A percentile compares a stretch with the other conserved stretches of the same genome.
Evolutionary conservation across 1,139 yeast genomes (phyloP).

Genomic region (Candida gigantensis): DNA sequence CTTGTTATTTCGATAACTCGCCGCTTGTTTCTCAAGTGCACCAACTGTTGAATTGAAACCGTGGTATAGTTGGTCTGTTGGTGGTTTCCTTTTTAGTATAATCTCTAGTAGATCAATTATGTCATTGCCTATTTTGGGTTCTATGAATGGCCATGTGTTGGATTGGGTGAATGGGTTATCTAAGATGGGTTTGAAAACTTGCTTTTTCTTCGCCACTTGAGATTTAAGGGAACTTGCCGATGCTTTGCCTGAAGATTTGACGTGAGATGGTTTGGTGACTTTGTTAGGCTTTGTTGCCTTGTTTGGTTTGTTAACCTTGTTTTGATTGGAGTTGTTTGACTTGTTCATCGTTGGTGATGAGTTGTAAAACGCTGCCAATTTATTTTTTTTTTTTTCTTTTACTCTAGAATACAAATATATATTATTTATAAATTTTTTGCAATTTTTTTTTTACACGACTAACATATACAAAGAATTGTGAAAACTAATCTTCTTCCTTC

Average conservation of each 20-base stretch:
- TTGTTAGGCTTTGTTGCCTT: neutral
- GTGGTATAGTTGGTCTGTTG: constrained; percentile 34
- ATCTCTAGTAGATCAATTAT: constrained; percentile 43
- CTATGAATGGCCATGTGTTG: constrained; percentile 52
- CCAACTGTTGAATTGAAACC: constrained; percentile 61
- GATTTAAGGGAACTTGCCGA: constrained; percentile 44
- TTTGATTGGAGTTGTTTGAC: too few relatives aligned
- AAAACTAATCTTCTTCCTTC: neutral
- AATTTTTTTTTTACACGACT: neutral
- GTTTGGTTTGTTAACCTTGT: too few relatives aligned
- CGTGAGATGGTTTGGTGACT: constrained; percentile 1
- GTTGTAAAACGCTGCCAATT: too few relatives aligned
- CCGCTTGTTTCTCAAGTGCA: constrained; percentile 51
- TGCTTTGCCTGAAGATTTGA: constrained; percentile 27
- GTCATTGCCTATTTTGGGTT: constrained; percentile 35
- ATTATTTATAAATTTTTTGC: neutral
- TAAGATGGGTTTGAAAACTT: constrained; percentile 60
- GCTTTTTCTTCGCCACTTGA: constrained; percentile 45
- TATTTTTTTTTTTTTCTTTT: neutral
- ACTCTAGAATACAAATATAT: neutral
- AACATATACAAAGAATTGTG: neutral
- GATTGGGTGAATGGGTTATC: constrained; percentile 60
- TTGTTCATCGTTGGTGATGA: too few relatives aligned
- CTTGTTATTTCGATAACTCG: constrained; percentile 13
- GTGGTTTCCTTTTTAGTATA: constrained; percentile 26